Evolutionary conservation across 805 yeast species (phyloP).

Genomic region (Saturnispora besseyi): DNA sequence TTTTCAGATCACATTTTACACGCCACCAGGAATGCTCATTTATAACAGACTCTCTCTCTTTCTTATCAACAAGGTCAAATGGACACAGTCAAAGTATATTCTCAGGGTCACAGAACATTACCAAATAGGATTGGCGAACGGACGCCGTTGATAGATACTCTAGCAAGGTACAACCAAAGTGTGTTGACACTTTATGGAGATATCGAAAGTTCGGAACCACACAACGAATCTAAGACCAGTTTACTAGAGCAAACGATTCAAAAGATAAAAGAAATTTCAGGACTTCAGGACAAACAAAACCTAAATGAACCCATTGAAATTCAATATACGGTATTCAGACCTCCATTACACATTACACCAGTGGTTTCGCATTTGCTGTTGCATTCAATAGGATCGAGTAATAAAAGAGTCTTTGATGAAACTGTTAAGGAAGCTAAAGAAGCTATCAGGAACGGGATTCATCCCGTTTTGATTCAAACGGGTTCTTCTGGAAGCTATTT

Average conservation of each 20-base stretch:
- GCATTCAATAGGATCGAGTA: conserved; percentile 20
- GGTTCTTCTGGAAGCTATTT: conserved; percentile 30
- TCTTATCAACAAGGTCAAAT: too few species aligned
- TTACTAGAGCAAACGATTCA: too few species aligned
- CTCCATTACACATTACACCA: conserved; percentile 27
- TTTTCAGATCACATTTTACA: not conserved
- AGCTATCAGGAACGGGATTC: conserved; percentile 36
- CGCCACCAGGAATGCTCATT: not conserved
- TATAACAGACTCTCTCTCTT: too few species aligned
- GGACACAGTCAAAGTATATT: too few species aligned
- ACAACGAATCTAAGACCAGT: too few species aligned
- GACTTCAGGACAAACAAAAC: not conserved
- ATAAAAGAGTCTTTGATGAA: conserved; percentile 27
- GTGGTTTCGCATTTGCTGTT: conserved; percentile 21
- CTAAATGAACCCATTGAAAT: conserved; percentile 28
- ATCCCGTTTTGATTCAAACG: conserved; percentile 46
- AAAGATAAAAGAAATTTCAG: not conserved
- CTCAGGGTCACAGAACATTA: too few species aligned
- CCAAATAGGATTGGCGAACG: too few species aligned
- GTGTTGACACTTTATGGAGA: too few species aligned
- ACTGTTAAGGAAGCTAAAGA: conserved; percentile 36
- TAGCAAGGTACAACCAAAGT: too few species aligned
- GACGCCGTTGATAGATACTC: too few species aligned
- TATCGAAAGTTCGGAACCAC: too few species aligned
- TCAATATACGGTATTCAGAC: conserved; percentile 47